Evolutionary conservation across 2,329 filamentous ascomycete species (phyloP).

Genomic region (Sporothrix pseudoabietina): DNA sequence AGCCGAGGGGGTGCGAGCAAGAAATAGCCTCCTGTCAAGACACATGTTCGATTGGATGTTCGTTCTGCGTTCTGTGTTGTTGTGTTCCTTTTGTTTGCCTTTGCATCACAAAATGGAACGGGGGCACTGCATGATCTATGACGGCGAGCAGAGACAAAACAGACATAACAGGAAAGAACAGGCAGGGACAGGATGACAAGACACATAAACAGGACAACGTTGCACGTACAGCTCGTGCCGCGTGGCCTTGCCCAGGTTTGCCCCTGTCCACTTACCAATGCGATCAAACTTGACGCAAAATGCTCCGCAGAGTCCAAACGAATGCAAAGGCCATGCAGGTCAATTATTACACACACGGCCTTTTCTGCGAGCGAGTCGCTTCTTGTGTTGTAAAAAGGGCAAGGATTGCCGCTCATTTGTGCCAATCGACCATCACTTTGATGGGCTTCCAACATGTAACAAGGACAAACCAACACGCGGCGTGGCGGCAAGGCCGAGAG

Average conservation of each 20-base stretch:
- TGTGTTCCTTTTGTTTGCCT: neutral
- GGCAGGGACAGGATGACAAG: neutral
- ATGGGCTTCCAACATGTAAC: neutral
- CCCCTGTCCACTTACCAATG: neutral
- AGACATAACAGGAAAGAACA: neutral
- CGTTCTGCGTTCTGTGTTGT: neutral
- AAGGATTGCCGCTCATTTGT: neutral
- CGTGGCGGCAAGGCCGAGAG: neutral
- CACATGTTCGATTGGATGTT: neutral
- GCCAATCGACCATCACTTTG: neutral
- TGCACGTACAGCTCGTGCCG: neutral
- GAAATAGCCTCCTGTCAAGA: neutral
- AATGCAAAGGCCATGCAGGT: constrained; percentile 1
- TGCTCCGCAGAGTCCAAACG: neutral
- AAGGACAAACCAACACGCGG: neutral
- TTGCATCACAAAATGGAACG: neutral
- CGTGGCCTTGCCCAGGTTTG: neutral
- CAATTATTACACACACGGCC: neutral
- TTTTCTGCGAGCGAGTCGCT: neutral
- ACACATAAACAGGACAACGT: neutral
- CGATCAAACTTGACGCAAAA: neutral
- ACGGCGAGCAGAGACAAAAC: neutral
- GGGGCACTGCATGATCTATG: neutral
- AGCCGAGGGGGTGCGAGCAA: neutral
- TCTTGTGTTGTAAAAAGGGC: neutral